Percentiles rank a stretch among this genome's conserved stretches.
Evolutionary conservation across 1,284 basidiomycete genomes (phyloP).

Genomic region (Trametes polyzona): DNA sequence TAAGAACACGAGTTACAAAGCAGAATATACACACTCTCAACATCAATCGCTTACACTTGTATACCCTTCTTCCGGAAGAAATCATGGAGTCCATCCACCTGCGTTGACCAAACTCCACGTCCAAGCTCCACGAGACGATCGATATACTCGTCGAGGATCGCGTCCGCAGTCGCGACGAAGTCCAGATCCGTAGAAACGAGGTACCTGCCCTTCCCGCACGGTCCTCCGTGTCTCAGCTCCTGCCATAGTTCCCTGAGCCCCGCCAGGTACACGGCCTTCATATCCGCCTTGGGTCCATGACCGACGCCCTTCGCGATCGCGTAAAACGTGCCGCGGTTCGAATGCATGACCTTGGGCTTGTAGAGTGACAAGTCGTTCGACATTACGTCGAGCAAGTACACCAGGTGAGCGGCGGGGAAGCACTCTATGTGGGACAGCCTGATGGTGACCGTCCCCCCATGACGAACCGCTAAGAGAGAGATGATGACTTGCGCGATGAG

Average conservation of each 20-base stretch:
- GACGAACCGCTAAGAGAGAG: conserved; percentile 28
- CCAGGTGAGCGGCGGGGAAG: conserved; percentile 31
- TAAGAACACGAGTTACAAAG: too few relatives aligned
- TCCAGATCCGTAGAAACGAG: conserved; percentile 13
- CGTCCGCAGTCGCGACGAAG: conserved; percentile 12
- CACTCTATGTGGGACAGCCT: conserved; percentile 33
- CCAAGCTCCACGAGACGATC: conserved; percentile 16
- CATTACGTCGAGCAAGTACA: conserved; percentile 35
- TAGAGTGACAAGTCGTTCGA: conserved; percentile 22
- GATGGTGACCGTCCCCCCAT: conserved; percentile 35
- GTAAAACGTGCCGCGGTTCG: conserved; percentile 38
- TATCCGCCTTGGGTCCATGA: not conserved
- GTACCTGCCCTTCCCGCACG: conserved; percentile 9
- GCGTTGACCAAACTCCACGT: conserved; percentile 13
- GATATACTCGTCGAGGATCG: conserved; percentile 10
- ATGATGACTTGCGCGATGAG: conserved; percentile 38
- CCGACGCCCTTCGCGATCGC: conserved; percentile 34
- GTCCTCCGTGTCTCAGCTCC: conserved; percentile 18
- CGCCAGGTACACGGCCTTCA: not conserved
- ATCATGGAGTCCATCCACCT: conserved; percentile 7
- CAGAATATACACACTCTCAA: too few relatives aligned
- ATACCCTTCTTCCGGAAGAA: conserved; percentile 19
- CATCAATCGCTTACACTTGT: not conserved
- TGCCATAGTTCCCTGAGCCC: conserved; percentile 21
- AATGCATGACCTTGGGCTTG: conserved; percentile 29